Percentiles rank a stretch among this genome's conserved stretches.
These are phyloP conservation scores for Drechslerella coelobrocha DNA, from an alignment of 2,329 filamentous ascomycete species.

Conservation along the genomic window DNA sequence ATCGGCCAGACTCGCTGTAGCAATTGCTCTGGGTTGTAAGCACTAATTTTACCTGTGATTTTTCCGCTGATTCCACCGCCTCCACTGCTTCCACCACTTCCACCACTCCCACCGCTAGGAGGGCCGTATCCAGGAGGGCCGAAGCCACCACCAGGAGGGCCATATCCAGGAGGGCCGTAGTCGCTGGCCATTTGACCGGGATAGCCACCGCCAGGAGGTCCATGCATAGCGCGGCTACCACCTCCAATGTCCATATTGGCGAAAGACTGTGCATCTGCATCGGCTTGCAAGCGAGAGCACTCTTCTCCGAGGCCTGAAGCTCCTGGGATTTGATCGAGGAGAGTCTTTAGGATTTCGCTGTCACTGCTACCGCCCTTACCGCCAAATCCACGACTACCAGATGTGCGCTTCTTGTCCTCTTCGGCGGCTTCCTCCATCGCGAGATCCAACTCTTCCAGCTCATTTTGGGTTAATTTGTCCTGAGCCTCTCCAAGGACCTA, in stretches of 20 bases:
- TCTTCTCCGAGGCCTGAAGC: slow-evolving; percentile 75
- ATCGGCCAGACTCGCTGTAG: slow-evolving; percentile 90
- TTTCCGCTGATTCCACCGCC: slow-evolving; percentile 16
- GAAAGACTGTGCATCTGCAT: slow-evolving; percentile 77
- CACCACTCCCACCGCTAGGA: not conserved
- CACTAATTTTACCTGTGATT: no score
- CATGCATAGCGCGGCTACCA: slow-evolving; percentile 45
- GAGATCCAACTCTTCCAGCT: slow-evolving; percentile 79
- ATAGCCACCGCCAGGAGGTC: not conserved
- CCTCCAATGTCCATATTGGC: slow-evolving; percentile 69
- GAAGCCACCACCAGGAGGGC: no score
- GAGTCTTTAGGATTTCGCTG: slow-evolving; percentile 76
- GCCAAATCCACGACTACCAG: slow-evolving; percentile 39
- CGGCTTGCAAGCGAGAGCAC: slow-evolving; percentile 75
- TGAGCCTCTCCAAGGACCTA: slow-evolving; percentile 70
- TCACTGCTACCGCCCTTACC: slow-evolving; percentile 37
- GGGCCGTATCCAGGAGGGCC: not conserved
- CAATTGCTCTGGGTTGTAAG: slow-evolving; percentile 68
- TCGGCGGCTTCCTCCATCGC: slow-evolving; percentile 73
- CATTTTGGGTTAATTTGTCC: slow-evolving; percentile 83
- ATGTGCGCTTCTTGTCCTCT: slow-evolving; percentile 56
- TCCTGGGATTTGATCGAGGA: slow-evolving; percentile 81
- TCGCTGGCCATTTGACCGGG: no score
- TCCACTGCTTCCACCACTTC: not conserved
- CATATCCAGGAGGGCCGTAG: not conserved